Evolutionary conservation across 2,329 filamentous ascomycete genomes (phyloP).

Genomic region (Trichoderma harzianum): DNA sequence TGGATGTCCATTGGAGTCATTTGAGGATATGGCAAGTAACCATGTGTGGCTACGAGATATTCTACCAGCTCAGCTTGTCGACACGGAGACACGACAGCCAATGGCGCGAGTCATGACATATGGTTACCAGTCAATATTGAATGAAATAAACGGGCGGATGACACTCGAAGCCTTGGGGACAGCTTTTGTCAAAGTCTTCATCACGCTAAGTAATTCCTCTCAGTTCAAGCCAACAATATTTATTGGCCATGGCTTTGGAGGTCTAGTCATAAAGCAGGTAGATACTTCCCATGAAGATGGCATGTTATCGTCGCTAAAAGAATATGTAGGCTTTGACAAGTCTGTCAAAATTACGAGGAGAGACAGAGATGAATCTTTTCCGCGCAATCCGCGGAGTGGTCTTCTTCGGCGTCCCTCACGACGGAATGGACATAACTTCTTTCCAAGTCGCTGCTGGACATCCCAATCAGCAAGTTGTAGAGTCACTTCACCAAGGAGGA

Average conservation of each 20-base stretch:
- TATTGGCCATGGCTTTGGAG: not conserved
- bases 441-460: not conserved
- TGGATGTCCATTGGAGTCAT: not conserved
- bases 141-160: not conserved
- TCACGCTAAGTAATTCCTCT: not conserved
- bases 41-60: not conserved
- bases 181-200: not conserved
- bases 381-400: not conserved
- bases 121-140: not conserved
- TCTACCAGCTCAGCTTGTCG: not conserved
- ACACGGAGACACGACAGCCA: not conserved
- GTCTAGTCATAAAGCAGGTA: not conserved
- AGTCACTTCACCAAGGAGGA: not conserved
- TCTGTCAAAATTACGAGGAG: not conserved
- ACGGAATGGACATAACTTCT: not conserved
- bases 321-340: not conserved
- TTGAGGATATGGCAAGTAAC: not conserved
- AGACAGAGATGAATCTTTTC: not conserved
- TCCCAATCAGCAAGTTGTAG: not conserved
- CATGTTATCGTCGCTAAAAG: not conserved
- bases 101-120: slow-evolving; percentile 1
- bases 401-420: not conserved
- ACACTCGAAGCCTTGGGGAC: not conserved
- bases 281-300: not conserved
- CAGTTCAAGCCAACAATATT: not conserved